Base-by-base conservation (phyloP, 345 rosid genomes). In the Eucalyptus curtisii region DNA sequence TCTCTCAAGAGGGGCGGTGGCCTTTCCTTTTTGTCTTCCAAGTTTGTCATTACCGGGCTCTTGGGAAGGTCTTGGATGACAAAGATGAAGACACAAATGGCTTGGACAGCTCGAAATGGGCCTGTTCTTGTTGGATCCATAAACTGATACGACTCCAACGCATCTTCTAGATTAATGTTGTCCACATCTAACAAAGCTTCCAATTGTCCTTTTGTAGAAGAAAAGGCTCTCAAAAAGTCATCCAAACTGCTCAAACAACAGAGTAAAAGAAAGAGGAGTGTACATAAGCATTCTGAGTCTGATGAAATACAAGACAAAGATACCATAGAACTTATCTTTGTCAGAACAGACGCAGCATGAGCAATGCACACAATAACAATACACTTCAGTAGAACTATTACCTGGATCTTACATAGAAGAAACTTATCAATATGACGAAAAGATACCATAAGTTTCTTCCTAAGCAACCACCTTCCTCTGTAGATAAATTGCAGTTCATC, bases 331-430 rank as follows among this genome's bases (percentile, higher is more conserved):
- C 30, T n/a, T 40, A 40, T 76, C 84, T 76, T 76, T 40, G 87
- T 86, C 44, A 31, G 87, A 44, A 50, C 37, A 31, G 37, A 89
- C 25, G 40, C 53, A 71, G 84, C 47, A 40, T 40, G 47, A 76
- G 47, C 47, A 6, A 40, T 44, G 24, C 47, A 76, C 47, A 76
- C 27, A 7, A 44, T 40, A 40, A 40, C 30, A 3, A 40, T 53
- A 25, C 84, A 76, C 47, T 40, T 40, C 47, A 57, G 47, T 64
- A 50, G 49, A 87, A 90, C 49, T 48, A 68, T 45, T 91, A 96
- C 99, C 98, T 96, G 90, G 95, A 92, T 90, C 93, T 89, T 52
- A 95, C 86, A 95, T 95, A 95, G 89, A 96, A 94, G 91, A 93
- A 95, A 92, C 99, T 94, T 49, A 90, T 89, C 82, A 93, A 92